Conservation (phyloP, 768 basidiomycete species). For the Naganishia vaughanmartiniae region DNA sequence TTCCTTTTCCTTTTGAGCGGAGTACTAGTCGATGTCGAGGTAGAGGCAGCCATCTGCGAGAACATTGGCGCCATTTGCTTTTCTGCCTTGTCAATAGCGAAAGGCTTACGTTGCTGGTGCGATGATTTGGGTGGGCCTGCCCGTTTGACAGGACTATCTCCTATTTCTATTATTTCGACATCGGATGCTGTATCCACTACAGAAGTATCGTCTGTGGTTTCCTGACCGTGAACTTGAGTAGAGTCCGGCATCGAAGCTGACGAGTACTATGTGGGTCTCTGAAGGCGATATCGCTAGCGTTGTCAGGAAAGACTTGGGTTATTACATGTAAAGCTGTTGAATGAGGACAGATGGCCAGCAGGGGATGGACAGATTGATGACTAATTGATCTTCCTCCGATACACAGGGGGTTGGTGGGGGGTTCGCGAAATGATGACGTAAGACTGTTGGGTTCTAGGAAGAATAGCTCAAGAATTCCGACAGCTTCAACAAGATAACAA, state of each 20-base stretch:
- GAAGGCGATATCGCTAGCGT: too few relatives aligned
- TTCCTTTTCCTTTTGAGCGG: not conserved
- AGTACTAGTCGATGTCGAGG: not conserved
- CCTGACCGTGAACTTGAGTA: not conserved
- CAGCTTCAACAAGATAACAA: too few relatives aligned
- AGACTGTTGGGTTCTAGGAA: too few relatives aligned
- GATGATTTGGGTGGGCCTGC: not conserved
- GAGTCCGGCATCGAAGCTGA: not conserved
- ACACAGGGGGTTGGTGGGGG: too few relatives aligned
- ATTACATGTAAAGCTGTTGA: too few relatives aligned
- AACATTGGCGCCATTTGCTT: slow-evolving; percentile 14
- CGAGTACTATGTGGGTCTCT: too few relatives aligned
- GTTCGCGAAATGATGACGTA: too few relatives aligned
- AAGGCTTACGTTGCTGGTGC: not conserved
- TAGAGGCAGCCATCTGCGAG: slow-evolving; percentile 5
- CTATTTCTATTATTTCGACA: slow-evolving; percentile 20
- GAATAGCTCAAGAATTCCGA: too few relatives aligned
- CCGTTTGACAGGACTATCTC: slow-evolving; percentile 21
- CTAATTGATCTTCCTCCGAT: too few relatives aligned
- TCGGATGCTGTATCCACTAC: not conserved
- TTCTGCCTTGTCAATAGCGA: not conserved
- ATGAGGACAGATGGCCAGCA: too few relatives aligned
- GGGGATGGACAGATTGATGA: too few relatives aligned
- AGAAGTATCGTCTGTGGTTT: not conserved
- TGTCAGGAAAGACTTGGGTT: too few relatives aligned